Evolutionary conservation across 345 rosid genomes (phyloP), one percentile per base, ranked within the genome.

Genomic region (Aquilaria sinensis): DNA sequence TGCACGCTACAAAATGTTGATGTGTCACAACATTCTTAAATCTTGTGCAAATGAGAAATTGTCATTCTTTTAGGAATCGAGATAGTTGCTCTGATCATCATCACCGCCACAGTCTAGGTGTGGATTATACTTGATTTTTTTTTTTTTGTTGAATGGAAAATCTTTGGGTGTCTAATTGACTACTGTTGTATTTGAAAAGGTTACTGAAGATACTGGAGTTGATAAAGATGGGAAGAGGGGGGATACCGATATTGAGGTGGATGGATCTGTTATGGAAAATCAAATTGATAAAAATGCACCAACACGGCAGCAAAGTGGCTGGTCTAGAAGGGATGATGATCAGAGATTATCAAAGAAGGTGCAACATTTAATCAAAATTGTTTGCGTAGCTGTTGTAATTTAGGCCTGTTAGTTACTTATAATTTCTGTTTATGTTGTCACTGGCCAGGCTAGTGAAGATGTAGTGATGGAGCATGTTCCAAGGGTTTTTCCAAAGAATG

Each of bases 401-500:
- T 70, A 15, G 12, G 34, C n/a, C 45, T 60, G 60, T 15, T 41
- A 51, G 32, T n/a, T 30, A 37, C 48, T 49, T 58, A 29, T 56
- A 43, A 6, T 57, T 10, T 29, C 63, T 31, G 37, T 37, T 13
- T 31, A 16, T 57, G 10, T 61, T 71, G 68, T 63, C 12, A n/a
- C 23, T 61, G 69, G 47, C 46, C 63, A 93, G 99, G 90, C 78
- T 45, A 57, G 52, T 68, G 89, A 79, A 31, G 66, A 60, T 62
- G 84, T 74, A 2, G 59, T 78, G 16, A 60, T 73, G 33, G 96
- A 88, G 74, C 95, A 82, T 74, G 70, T 84, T 58, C 97, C 99
- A 10, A 83, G 99, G 83, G 81, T 82, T 66, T 72, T 94, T 53
- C 99, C 96, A 0, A 90, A 85, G 83, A 67, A 90, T 68, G 96